phyloP scores from a whole-genome alignment of 805 yeast genomes.

The Wickerhamiella vanderwaltii region DNA sequence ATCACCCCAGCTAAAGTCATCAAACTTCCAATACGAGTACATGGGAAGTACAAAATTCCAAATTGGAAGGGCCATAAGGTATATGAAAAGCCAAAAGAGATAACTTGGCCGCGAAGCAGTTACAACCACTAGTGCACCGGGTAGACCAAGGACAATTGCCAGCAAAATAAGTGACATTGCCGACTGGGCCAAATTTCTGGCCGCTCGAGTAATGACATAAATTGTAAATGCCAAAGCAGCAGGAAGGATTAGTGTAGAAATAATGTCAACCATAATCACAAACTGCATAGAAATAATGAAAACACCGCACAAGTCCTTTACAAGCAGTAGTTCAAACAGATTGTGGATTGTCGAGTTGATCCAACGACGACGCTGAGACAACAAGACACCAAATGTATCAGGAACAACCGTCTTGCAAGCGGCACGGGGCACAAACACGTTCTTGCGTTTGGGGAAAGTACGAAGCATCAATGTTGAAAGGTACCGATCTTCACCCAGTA shows the following conservation, averaged over 20 bases:
- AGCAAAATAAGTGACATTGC: conserved; percentile 61
- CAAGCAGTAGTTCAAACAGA: conserved; percentile 72
- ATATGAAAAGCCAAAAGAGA: conserved; percentile 65
- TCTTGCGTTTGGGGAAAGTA: conserved; percentile 83
- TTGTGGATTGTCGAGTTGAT: conserved; percentile 91
- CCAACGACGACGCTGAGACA: conserved; percentile 95
- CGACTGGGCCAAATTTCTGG: conserved; percentile 65
- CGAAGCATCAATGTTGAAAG: conserved; percentile 73
- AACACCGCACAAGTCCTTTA: conserved; percentile 83
- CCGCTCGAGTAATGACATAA: conserved; percentile 62
- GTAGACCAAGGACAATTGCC: conserved; percentile 71
- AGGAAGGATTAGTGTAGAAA: conserved; percentile 82
- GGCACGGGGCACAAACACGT: conserved; percentile 77
- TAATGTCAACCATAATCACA: conserved; percentile 66
- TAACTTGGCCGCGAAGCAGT: conserved; percentile 68
- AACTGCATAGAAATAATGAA: conserved; percentile 94
- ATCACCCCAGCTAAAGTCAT: conserved; percentile 94
- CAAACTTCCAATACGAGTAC: conserved; percentile 89
- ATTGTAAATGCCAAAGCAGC: conserved; percentile 75
- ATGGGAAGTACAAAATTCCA: conserved; percentile 86
- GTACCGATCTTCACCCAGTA: conserved; percentile 85
- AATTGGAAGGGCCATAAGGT: conserved; percentile 71
- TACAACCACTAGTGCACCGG: conserved; percentile 67
- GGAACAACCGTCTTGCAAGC: conserved; percentile 91
- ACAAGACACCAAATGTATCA: conserved; percentile 57